Conservation (phyloP, 2,329 filamentous ascomycete species). For the Arthrobotrys pseudoclavata region DNA sequence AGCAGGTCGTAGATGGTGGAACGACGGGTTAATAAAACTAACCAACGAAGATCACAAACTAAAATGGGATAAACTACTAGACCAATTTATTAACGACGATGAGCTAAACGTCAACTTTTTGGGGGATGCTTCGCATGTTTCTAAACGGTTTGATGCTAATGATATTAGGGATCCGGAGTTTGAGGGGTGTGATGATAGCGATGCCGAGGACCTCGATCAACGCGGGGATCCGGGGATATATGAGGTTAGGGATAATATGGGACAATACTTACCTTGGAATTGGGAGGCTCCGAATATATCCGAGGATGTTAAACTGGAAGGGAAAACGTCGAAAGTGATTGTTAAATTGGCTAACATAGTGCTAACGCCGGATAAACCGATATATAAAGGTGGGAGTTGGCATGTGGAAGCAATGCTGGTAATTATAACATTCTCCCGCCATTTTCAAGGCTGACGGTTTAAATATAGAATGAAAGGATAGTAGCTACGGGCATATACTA, state of each 20-base stretch:
- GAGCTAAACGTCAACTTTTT: constrained; percentile 35
- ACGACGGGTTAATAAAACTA: constrained; percentile 28
- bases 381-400: constrained; percentile 72
- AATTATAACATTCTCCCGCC: constrained; percentile 7
- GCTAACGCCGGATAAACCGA: constrained; percentile 71
- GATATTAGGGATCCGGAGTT: background rate
- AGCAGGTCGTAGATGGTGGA: constrained; percentile 10
- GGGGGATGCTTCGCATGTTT: background rate
- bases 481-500: constrained; percentile 75
- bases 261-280: background rate
- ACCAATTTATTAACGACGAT: constrained; percentile 44
- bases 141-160: background rate
- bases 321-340: constrained; percentile 73
- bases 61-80: constrained; percentile 38
- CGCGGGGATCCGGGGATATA: constrained; percentile 15
- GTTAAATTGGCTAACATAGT: constrained; percentile 75
- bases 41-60: background rate
- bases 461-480: constrained; percentile 74
- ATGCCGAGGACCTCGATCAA: background rate
- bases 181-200: constrained; percentile 12
- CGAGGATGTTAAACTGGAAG: constrained; percentile 44
- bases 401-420: constrained; percentile 71
- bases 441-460: background rate
- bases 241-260: constrained; percentile 40
- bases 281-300: constrained; percentile 36